A percentile compares a stretch with the other conserved stretches of the same genome.
Conservation (phyloP, 2,329 filamentous ascomycete genomes). For the Talaromyces amestolkiae region DNA sequence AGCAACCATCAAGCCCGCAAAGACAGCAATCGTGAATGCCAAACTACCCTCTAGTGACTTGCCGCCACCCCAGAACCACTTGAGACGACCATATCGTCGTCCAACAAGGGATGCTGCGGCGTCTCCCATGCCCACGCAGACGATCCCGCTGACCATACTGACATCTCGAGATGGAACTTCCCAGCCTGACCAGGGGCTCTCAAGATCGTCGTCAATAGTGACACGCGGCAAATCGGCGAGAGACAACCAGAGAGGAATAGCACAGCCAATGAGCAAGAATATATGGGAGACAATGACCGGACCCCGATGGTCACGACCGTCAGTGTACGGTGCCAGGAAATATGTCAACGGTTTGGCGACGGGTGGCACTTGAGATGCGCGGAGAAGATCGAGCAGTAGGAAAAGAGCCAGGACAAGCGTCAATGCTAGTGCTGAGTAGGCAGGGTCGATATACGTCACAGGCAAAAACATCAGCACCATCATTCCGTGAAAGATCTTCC, state of each 20-base stretch:
- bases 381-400: conserved; percentile 80
- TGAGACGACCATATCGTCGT: conserved; percentile 76
- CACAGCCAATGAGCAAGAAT: conserved; percentile 90
- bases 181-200: conserved; percentile 66
- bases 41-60: conserved; percentile 86
- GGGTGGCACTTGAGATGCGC: conserved; percentile 87
- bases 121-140: conserved; percentile 94
- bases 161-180: conserved; percentile 70
- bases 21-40: conserved; percentile 80
- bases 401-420: conserved; percentile 77
- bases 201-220: conserved; percentile 32
- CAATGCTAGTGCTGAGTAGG: conserved; percentile 78
- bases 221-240: conserved; percentile 66
- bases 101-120: conserved; percentile 89
- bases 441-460: conserved; percentile 79
- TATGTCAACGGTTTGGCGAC: conserved; percentile 79
- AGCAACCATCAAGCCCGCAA: conserved; percentile 66
- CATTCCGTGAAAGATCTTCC: conserved; percentile 97
- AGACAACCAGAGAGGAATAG: conserved; percentile 88
- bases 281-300: conserved; percentile 96
- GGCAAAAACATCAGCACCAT: conserved; percentile 96
- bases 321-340: conserved; percentile 90
- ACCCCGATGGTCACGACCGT: conserved; percentile 86
- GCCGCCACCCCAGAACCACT: conserved; percentile 96
- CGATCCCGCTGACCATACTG: conserved; percentile 86